Conservation (phyloP, 2,329 filamentous ascomycete genomes). For the Fusarium buxicola region DNA sequence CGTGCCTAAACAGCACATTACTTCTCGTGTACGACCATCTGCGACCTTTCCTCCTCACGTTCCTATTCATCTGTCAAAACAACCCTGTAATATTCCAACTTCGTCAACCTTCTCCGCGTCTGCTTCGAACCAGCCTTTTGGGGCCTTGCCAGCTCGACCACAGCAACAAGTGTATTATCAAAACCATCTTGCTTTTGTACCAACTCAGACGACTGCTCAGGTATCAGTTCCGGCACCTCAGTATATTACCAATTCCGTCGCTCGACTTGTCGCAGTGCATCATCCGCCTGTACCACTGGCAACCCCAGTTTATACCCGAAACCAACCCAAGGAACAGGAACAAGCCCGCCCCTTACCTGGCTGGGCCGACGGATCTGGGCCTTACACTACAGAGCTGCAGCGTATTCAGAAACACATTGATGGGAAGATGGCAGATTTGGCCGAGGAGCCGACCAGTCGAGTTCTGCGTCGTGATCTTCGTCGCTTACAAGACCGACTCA, state of each 20-base stretch:
- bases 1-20: slow-evolving; percentile 9
- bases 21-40: slow-evolving; percentile 40
- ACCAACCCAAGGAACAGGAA: background rate
- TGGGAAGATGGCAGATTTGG: slow-evolving; percentile 41
- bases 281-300: background rate
- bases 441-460: slow-evolving; percentile 37
- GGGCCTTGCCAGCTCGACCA: slow-evolving; percentile 19
- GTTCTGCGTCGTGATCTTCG: slow-evolving; percentile 42
- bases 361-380: slow-evolving; percentile 12
- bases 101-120: slow-evolving; percentile 30
- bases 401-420: slow-evolving; percentile 47
- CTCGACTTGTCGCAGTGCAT: slow-evolving; percentile 6
- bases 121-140: slow-evolving; percentile 23
- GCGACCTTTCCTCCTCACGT: slow-evolving; percentile 31
- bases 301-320: background rate
- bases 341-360: background rate
- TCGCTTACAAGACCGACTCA: slow-evolving; percentile 47
- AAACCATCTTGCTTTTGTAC: slow-evolving; percentile 32
- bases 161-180: slow-evolving; percentile 43
- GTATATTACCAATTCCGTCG: slow-evolving; percentile 7
- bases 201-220: slow-evolving; percentile 15
- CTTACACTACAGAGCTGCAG: slow-evolving; percentile 39
- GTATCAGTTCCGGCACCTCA: slow-evolving; percentile 24
- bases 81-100: slow-evolving; percentile 29
- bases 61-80: slow-evolving; percentile 31